Conservation (phyloP, 306 rosid species). For the Alnus rubra region DNA sequence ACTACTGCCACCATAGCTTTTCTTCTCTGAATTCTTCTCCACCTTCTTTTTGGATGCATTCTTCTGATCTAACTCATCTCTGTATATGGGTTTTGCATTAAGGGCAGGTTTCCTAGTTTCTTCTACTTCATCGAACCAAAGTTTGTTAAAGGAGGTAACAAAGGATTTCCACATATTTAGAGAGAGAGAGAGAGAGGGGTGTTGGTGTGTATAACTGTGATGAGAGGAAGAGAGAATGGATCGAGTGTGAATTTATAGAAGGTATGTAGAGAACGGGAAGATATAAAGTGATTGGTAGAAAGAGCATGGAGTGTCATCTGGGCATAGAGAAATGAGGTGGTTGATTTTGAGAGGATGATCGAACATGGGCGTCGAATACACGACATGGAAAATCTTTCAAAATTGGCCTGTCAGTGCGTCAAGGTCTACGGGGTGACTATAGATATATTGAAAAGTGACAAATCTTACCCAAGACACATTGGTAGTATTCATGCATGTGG, state of each 20-base stretch:
- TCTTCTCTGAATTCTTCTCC: conserved; percentile 9
- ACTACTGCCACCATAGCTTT: conserved; percentile 1
- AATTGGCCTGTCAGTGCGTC: too few relatives aligned
- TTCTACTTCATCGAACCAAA: conserved; percentile 10
- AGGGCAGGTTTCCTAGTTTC: conserved; percentile 5
- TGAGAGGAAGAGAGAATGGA: neutral
- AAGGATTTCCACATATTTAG: conserved; percentile 34
- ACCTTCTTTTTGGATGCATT: conserved; percentile 22
- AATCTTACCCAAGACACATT: too few relatives aligned
- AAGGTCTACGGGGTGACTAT: too few relatives aligned
- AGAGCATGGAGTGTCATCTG: neutral
- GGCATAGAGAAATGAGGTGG: neutral
- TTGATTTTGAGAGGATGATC: too few relatives aligned
- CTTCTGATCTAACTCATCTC: conserved; percentile 45
- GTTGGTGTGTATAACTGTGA: neutral
- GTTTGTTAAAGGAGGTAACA: conserved; percentile 19
- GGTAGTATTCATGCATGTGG: too few relatives aligned
- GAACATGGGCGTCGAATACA: neutral
- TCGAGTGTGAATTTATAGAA: conserved; percentile 1
- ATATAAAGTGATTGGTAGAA: neutral
- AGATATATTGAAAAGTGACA: too few relatives aligned
- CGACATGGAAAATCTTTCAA: neutral
- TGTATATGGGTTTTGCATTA: conserved; percentile 28
- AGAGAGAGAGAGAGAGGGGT: neutral
- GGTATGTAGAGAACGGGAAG: neutral